Evolutionary conservation across 78 protist species (phyloP), one percentile per base, ranked within the genome.

Genomic region (Tieghemostelium lacteum): DNA sequence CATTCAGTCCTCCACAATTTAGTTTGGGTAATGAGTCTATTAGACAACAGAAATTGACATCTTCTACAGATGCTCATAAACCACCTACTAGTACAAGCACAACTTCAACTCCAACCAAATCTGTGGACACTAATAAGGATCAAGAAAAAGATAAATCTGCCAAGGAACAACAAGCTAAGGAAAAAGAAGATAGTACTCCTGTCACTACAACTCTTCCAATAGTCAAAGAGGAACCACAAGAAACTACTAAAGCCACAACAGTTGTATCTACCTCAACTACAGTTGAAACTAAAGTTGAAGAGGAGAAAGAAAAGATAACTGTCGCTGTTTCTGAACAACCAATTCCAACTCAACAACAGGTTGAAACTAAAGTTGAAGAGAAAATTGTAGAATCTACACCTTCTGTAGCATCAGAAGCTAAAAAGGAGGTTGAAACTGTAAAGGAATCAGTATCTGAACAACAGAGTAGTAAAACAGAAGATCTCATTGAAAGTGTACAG

Each of bases 191-290:
- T 67, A 31, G 19, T 34, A 67, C 52, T 22, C 22, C 78, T 12
- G 28, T 65, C 4, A 54, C 76, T 33, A 33, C 76, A 49, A 71
- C 63, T 33, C 33, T 63, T 63, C 8, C 63, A 33, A 76, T 33
- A 76, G 71, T 34, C 22, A 40, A 42, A 6, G 19, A 64, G 3
- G 14, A 75, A 0, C 40, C 52, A 0, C 50, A 49, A 2, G 1
- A 63, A 34, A 33, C 67, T 2, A 33, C 52, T 3, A 37, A 28
- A 10, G 8, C 73, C 2, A 17, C 86, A 22, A 7, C 73, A 34
- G 29, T 52, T 1, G n/a, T 24, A 55, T 63, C 52, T 50, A 65
- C 28, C 16, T 34, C 78, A 55, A 54, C 78, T n/a, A 72, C 78
- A 45, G 52, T 45, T 14, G 52, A 45, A 45, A 45, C 52, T 45